Base-by-base conservation (phyloP, 108 stramenopile genomes). In the Cyclotella atomus region DNA sequence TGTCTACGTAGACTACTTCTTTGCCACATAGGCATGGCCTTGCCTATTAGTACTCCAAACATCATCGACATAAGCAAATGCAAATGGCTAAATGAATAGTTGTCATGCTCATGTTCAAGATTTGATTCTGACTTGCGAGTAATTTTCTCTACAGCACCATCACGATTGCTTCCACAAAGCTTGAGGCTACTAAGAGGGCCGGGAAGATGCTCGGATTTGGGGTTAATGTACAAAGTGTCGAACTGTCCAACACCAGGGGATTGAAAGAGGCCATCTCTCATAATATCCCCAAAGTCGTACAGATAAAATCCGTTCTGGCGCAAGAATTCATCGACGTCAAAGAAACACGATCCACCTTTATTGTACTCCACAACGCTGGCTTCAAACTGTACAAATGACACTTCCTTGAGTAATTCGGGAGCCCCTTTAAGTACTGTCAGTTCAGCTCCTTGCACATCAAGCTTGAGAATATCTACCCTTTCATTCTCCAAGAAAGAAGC, bases 361-460 rank as follows among this genome's bases (percentile, higher is more conserved):
- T 49, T 49, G 17, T 49, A 49, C 19, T 49, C 47, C 3, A 49
- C 19, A 3, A 49, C 47, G 17, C n/a, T 19, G 17, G 47, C 47
- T 19, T 49, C 47, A 49, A 49, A 49, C 19, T 49, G 47, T 15
- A 49, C 47, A 49, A 49, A 49, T 17, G 47, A 19, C 3, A 49
- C 47, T n/a, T 49, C 47, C 47, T 49, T 49, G 3, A 49, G 17
- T 17, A 49, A 4, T 3, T 49, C 47, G 19, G 14, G 17, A 3
- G 47, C 47, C 4, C 47, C 47, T n/a, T 19, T 49, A 15, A 49
- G 19, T 4, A 49, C 47, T n/a, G 47, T 19, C 3, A 49, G 47
- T 49, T 49, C 47, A 49, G 47, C 47, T 4, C 47, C 47, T 19
- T 49, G 47, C 7, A 49, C 47, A 49, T 49, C 47, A 49, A 49